These are phyloP conservation scores for Lagenidium giganteum DNA, from an alignment of 352 stramenopile species.

Conservation along the genomic window DNA sequence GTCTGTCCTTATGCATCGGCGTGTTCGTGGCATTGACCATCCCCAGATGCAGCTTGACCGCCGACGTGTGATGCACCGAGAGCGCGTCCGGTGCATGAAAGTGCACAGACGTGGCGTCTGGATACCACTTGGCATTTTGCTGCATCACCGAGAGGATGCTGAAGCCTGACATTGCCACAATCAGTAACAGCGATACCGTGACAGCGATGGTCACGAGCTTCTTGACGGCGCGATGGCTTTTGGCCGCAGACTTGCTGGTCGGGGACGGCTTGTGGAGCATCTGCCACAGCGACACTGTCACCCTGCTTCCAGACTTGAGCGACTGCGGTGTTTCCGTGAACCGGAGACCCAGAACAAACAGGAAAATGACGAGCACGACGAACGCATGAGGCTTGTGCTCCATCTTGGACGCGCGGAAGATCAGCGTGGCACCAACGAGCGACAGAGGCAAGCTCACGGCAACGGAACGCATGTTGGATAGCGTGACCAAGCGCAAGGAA, in stretches of 20 bases:
- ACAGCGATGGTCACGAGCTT: constrained; percentile 48
- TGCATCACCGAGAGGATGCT: constrained; percentile 56
- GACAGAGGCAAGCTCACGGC: constrained; percentile 42
- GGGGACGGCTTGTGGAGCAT: constrained; percentile 41
- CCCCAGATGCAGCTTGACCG: constrained; percentile 59
- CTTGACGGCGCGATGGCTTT: constrained; percentile 42
- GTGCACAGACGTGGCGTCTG: constrained; percentile 50
- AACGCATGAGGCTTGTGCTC: constrained; percentile 56
- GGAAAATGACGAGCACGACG: constrained; percentile 49
- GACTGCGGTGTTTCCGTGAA: constrained; percentile 30
- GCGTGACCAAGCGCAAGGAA: constrained; percentile 44
- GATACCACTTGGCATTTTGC: constrained; percentile 56
- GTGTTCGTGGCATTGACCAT: constrained; percentile 30
- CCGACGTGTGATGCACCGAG: constrained; percentile 63
- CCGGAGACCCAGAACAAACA: constrained; percentile 49
- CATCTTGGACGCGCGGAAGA: constrained; percentile 50
- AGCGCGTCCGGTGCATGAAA: constrained; percentile 45
- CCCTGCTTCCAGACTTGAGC: constrained; percentile 27
- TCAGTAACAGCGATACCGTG: constrained; percentile 42
- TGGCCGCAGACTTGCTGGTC: constrained; percentile 31
- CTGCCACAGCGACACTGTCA: constrained; percentile 32
- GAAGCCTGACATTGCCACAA: constrained; percentile 55
- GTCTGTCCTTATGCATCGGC: constrained; percentile 30
- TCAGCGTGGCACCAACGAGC: constrained; percentile 22
- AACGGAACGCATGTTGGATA: constrained; percentile 35